These are phyloP conservation scores for Plasmodium chabaudi DNA, from an alignment of 169 alveolate genomes.

Conservation along the genomic window DNA sequence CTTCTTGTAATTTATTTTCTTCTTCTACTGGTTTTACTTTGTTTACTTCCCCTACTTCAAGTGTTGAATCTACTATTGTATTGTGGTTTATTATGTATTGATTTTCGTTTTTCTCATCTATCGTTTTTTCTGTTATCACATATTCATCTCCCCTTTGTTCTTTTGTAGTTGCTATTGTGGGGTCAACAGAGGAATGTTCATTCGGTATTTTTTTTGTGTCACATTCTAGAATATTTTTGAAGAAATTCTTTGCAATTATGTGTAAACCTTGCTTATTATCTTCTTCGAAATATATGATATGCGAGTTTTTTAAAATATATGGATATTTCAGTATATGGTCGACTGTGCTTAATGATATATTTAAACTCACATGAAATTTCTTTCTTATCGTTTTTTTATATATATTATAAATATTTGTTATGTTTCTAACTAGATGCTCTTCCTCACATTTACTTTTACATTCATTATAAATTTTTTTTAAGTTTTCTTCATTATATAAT, in stretches of 20 bases:
- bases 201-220: background rate
- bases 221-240: slow-evolving; percentile 5
- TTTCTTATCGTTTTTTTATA: slow-evolving; percentile 52
- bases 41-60: background rate
- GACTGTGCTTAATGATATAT: slow-evolving; percentile 19
- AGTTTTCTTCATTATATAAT: slow-evolving; percentile 48
- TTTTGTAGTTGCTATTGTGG: no score
- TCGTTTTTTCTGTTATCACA: no score
- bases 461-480: slow-evolving; percentile 64
- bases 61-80: no score
- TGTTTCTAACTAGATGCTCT: slow-evolving; percentile 45
- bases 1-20: background rate
- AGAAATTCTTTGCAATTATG: slow-evolving; percentile 35
- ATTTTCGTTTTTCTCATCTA: no score
- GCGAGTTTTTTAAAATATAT: slow-evolving; percentile 49
- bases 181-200: background rate
- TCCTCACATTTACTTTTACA: slow-evolving; percentile 72
- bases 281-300: slow-evolving; percentile 61
- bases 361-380: slow-evolving; percentile 62
- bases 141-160: no score
- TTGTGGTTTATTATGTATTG: no score
- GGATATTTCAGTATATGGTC: slow-evolving; percentile 35
- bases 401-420: slow-evolving; percentile 54
- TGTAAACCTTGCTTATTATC: slow-evolving; percentile 61
- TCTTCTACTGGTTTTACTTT: background rate